Evolutionary conservation across 306 rosid genomes (phyloP), one percentile per base, ranked within the genome.

Genomic region (Glycine tomentella): DNA sequence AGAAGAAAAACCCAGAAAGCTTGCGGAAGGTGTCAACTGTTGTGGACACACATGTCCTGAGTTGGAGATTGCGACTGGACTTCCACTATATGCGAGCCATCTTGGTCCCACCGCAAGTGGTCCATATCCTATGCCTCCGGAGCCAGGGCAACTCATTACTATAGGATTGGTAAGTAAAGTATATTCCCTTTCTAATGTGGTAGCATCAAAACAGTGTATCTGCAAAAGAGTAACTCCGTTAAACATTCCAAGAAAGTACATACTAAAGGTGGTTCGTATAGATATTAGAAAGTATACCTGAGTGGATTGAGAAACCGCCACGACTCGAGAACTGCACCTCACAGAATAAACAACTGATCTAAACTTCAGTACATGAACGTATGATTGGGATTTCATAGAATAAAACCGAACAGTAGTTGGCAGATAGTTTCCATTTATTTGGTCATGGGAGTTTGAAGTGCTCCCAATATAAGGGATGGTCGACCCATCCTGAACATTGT

Each of bases 61-160:
- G 87, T 82, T 81, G 40, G 90, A 84, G 33, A 77, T 79, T 10
- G 73, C 81, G 74, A 91, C 86, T 3, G 92, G 93, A 65, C 90
- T 85, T 83, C 98, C 98, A 86, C 98, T 96, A 69, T 96, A 96
- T 76, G 99, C 99, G 63, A 96, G 72, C 99, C 98, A 96, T 87
- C 99, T 90, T 34, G 97, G 87, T 53, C 99, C 99, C 68, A 93
- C 88, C 0, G 99, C 99, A 82, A 96, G 97, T 67, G 99, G 97
- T 79, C 99, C 99, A 69, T 87, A 92, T 65, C 98, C 93, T 52
- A 90, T 83, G 75, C 93, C 92, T 77, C 96, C 97, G 58, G 89
- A 88, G 69, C 97, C 89, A 83, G 91, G 91, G 74, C 83, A 79
- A 50, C 89, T 90, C 73, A 70, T 59, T 77, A 83, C 84, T 58